These are phyloP conservation scores for Metarhizium humberi DNA, from an alignment of 2,329 filamentous ascomycete species.

Conservation along the genomic window DNA sequence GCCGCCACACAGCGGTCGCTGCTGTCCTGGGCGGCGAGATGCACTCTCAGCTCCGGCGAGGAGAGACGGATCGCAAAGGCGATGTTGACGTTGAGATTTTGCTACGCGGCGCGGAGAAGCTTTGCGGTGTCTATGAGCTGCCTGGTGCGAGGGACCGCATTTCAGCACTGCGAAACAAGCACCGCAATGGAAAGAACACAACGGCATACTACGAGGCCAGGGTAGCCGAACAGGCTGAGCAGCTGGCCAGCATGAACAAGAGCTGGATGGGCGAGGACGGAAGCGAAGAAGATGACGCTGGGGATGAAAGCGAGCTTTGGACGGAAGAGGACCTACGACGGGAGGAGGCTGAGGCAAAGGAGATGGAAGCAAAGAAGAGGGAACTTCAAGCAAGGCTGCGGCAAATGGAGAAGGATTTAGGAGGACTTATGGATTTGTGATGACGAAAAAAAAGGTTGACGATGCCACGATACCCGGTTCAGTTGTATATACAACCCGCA, in stretches of 20 bases:
- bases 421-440: slow-evolving; percentile 44
- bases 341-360: slow-evolving; percentile 58
- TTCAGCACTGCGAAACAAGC: slow-evolving; percentile 57
- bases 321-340: slow-evolving; percentile 60
- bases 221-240: slow-evolving; percentile 65
- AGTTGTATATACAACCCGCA: not conserved
- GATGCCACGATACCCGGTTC: not conserved
- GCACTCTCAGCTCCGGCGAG: slow-evolving; percentile 65
- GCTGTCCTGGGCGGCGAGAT: slow-evolving; percentile 82
- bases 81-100: slow-evolving; percentile 83
- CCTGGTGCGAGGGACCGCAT: slow-evolving; percentile 73
- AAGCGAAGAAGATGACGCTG: slow-evolving; percentile 39
- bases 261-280: slow-evolving; percentile 47
- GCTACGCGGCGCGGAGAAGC: slow-evolving; percentile 77
- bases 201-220: slow-evolving; percentile 71
- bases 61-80: slow-evolving; percentile 41
- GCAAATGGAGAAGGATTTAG: slow-evolving; percentile 47
- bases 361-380: slow-evolving; percentile 46
- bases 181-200: slow-evolving; percentile 63
- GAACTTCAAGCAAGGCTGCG: slow-evolving; percentile 44
- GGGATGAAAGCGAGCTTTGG: slow-evolving; percentile 38
- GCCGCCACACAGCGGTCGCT: slow-evolving; percentile 74
- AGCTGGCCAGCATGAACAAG: slow-evolving; percentile 65
- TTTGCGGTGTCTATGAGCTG: slow-evolving; percentile 79
- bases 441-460: slow-evolving; percentile 10